A percentile compares a stretch with the other conserved stretches of the same genome.
Evolutionary conservation across 1,284 basidiomycete genomes (phyloP).

Genomic region (Agroathelia rolfsii): DNA sequence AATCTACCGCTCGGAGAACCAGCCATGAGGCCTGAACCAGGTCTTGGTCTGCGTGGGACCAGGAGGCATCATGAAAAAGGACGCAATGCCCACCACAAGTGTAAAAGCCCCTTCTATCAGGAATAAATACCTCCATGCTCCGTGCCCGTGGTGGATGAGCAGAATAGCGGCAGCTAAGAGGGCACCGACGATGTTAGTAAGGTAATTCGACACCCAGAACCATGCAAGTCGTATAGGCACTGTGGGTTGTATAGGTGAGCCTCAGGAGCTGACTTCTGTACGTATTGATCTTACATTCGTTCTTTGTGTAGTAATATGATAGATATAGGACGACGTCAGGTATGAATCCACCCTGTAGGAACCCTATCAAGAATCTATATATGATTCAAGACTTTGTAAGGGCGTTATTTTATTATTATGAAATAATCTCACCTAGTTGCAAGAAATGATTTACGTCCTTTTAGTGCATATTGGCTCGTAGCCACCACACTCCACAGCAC

Average conservation of each 20-base stretch:
- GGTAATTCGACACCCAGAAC: constrained; percentile 60
- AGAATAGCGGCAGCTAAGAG: constrained; percentile 62
- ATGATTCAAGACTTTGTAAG: constrained; percentile 28
- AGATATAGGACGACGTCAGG: constrained; percentile 58
- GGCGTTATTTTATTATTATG: constrained; percentile 8
- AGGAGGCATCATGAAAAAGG: constrained; percentile 60
- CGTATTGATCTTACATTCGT: constrained; percentile 37
- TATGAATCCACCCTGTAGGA: constrained; percentile 41
- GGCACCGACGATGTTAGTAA: constrained; percentile 41
- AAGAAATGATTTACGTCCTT: constrained; percentile 44
- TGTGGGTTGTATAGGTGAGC: constrained; percentile 12
- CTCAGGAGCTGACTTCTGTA: too few relatives aligned
- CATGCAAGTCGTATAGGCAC: constrained; percentile 58
- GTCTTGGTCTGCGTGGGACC: constrained; percentile 60
- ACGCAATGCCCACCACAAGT: constrained; percentile 40
- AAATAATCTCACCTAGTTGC: constrained; percentile 29
- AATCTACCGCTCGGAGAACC: constrained; percentile 33
- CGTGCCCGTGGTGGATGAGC: constrained; percentile 44
- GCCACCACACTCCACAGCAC: constrained; percentile 48
- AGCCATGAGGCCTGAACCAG: constrained; percentile 51
- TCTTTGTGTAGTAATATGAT: constrained; percentile 59
- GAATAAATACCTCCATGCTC: constrained; percentile 54
- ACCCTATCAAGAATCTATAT: constrained; percentile 27
- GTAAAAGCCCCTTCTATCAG: constrained; percentile 49
- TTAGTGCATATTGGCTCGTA: constrained; percentile 53